Conservation (phyloP, 306 rosid species). For the Sophora flavescens region DNA sequence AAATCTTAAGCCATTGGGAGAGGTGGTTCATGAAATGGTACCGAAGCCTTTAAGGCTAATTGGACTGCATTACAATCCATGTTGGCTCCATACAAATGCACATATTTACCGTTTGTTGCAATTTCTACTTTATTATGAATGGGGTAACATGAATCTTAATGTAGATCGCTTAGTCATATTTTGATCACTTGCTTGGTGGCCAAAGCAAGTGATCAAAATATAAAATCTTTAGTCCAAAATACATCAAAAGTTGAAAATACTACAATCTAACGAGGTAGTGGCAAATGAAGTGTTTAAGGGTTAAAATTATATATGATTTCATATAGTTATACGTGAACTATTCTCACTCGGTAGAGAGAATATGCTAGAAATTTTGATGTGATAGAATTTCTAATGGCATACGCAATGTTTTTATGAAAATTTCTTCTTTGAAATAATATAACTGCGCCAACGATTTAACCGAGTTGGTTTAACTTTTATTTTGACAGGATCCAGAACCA, state of each 20-base stretch:
- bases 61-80: too few relatives aligned
- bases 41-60: too few relatives aligned
- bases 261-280: conserved; percentile 8
- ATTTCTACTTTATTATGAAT: too few relatives aligned
- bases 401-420: background rate
- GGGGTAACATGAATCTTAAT: too few relatives aligned
- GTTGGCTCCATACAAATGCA: too few relatives aligned
- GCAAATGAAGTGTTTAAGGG: background rate
- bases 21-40: too few relatives aligned
- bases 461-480: background rate
- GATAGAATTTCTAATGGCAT: background rate
- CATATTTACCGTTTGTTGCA: too few relatives aligned
- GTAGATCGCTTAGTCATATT: too few relatives aligned
- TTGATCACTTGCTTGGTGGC: too few relatives aligned
- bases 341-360: too few relatives aligned
- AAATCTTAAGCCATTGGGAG: too few relatives aligned
- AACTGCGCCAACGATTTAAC: background rate
- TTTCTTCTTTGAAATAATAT: background rate
- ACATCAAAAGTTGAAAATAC: background rate
- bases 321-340: background rate
- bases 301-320: background rate
- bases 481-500: conserved; percentile 39
- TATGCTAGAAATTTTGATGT: background rate
- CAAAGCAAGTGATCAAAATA: background rate
- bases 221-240: background rate